These are phyloP conservation scores for Hygrocybe coccinea DNA, from an alignment of 768 basidiomycete genomes.

Conservation along the genomic window DNA sequence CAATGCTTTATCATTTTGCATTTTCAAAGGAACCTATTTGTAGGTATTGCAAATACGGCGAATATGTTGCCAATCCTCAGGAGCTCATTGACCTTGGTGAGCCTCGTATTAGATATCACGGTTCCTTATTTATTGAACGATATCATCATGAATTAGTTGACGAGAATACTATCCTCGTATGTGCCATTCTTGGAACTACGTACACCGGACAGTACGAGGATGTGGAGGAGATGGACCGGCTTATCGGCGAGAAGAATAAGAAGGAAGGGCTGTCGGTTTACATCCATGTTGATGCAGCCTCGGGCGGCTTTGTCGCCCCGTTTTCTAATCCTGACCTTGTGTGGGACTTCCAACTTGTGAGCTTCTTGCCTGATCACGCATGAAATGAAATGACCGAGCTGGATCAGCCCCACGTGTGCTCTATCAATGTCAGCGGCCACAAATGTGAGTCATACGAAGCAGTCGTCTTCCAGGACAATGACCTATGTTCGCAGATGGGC, in stretches of 20 bases:
- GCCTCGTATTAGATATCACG: too few species aligned
- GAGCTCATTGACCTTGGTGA: conserved; percentile 2
- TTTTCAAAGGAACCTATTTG: conserved; percentile 54
- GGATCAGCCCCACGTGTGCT: conserved; percentile 42
- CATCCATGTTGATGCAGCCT: conserved; percentile 66
- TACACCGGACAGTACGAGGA: conserved; percentile 66
- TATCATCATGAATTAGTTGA: conserved; percentile 28
- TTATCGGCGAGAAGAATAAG: conserved; percentile 51
- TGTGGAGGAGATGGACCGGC: conserved; percentile 50
- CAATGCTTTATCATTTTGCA: conserved; percentile 40
- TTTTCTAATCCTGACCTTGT: conserved; percentile 53
- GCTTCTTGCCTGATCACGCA: conserved; percentile 14
- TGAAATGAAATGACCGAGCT: neutral
- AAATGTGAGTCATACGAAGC: conserved; percentile 46
- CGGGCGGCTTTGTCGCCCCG: conserved; percentile 59
- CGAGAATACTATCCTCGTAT: conserved; percentile 68
- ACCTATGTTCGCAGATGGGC: conserved; percentile 26
- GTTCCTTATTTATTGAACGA: too few species aligned
- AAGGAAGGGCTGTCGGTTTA: conserved; percentile 55
- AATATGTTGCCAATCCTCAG: neutral
- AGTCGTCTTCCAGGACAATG: neutral
- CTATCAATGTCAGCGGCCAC: conserved; percentile 53
- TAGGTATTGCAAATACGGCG: conserved; percentile 18
- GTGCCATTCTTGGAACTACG: conserved; percentile 48
- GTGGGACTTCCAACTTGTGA: conserved; percentile 52